Percentiles rank a stretch among this genome's conserved stretches.
Evolutionary conservation across 805 yeast species (phyloP).

Genomic region (Myxozyma lipomycoides): DNA sequence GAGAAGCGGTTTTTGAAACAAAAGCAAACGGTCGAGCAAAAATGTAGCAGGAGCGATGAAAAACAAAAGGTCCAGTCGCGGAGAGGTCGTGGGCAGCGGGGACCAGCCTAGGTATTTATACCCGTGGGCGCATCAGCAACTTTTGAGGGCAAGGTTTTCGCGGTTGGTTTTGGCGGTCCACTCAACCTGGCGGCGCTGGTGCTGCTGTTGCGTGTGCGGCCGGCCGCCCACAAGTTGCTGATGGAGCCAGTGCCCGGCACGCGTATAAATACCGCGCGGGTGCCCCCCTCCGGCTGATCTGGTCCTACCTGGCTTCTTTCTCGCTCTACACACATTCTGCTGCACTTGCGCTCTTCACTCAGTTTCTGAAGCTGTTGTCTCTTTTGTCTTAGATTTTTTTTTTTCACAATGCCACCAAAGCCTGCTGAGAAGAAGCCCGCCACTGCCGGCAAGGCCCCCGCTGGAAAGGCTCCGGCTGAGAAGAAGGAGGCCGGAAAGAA

Average conservation of each 20-base stretch:
- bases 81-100: conserved; percentile 12
- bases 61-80: background rate
- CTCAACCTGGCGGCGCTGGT: too few relatives aligned
- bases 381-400: background rate
- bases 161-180: too few relatives aligned
- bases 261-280: conserved; percentile 19
- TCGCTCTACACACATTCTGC: background rate
- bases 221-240: background rate
- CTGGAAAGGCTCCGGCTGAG: conserved; percentile 97
- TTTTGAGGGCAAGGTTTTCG: background rate
- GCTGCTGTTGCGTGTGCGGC: background rate
- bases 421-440: conserved; percentile 43
- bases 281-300: conserved; percentile 13
- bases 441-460: conserved; percentile 51
- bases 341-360: background rate
- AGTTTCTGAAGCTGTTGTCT: background rate
- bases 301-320: background rate
- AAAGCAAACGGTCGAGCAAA: background rate
- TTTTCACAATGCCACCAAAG: conserved; percentile 5
- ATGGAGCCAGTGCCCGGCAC: conserved; percentile 3
- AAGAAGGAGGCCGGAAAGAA: conserved; percentile 88
- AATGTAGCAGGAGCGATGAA: background rate
- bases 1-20: background rate
- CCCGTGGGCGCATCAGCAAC: conserved; percentile 15
- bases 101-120: conserved; percentile 23